Conservation (phyloP, 2,329 filamentous ascomycete genomes). For the Pseudogymnoascus sp. region DNA sequence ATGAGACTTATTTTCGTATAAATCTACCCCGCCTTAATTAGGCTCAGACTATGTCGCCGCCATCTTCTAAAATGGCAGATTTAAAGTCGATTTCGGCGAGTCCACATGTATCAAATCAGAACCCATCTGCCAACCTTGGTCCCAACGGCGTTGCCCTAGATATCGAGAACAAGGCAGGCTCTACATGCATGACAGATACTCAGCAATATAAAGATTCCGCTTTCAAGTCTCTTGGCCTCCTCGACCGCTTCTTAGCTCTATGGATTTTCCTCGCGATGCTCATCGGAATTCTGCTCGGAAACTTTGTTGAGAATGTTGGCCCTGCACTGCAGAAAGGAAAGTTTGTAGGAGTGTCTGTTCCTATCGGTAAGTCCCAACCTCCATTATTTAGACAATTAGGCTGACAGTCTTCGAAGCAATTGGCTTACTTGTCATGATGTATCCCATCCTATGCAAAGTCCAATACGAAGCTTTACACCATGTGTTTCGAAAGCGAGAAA, state of each 20-base stretch:
- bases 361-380: constrained; percentile 42
- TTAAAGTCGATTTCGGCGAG: not conserved
- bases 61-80: not conserved
- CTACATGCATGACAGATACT: not conserved
- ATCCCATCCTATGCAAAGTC: constrained; percentile 83
- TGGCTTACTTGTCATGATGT: constrained; percentile 86
- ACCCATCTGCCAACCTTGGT: not conserved
- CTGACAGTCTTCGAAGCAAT: constrained; percentile 30
- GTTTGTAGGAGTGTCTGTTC: constrained; percentile 55
- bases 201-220: not conserved
- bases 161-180: not conserved
- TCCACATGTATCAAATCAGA: not conserved
- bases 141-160: not conserved
- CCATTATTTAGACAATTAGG: not conserved
- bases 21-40: not conserved
- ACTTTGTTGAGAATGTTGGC: constrained; percentile 48
- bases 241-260: constrained; percentile 43
- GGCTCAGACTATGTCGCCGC: not conserved
- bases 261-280: constrained; percentile 60
- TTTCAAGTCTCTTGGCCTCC: constrained; percentile 31
- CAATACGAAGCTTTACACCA: constrained; percentile 66
- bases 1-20: not conserved
- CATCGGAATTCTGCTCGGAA: constrained; percentile 54
- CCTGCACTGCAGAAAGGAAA: constrained; percentile 49
- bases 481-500: constrained; percentile 47